Conservation (phyloP, 1,284 basidiomycete species). For the Polyporus tsugae region DNA sequence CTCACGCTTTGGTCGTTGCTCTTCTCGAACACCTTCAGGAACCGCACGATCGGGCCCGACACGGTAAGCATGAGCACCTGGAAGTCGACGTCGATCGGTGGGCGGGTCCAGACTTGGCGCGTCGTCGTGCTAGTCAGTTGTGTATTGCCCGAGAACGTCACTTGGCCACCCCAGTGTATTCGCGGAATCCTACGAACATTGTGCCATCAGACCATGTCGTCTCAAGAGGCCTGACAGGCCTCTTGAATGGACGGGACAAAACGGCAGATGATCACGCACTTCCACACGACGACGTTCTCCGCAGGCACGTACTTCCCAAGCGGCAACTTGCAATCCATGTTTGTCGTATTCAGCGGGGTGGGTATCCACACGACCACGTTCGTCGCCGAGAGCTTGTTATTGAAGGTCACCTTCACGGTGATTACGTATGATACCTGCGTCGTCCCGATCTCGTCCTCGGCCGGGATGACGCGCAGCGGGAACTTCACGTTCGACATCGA, state of each 20-base stretch:
- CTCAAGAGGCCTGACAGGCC: too few relatives aligned
- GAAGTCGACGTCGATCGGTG: conserved; percentile 98
- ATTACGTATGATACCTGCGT: conserved; percentile 92
- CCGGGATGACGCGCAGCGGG: conserved; percentile 90
- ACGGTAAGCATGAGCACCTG: conserved; percentile 99
- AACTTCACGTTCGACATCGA: conserved; percentile 96
- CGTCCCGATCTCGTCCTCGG: conserved; percentile 93
- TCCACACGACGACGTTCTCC: conserved; percentile 98
- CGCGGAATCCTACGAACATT: conserved; percentile 76
- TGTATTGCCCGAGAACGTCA: conserved; percentile 86
- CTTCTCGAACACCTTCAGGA: conserved; percentile 99
- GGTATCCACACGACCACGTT: conserved; percentile 95
- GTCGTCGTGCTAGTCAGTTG: conserved; percentile 87
- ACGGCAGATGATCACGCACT: conserved; percentile 64
- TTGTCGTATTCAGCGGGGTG: conserved; percentile 93
- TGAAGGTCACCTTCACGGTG: conserved; percentile 90
- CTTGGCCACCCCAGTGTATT: conserved; percentile 91
- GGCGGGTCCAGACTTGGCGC: conserved; percentile 95
- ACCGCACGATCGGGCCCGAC: conserved; percentile 94
- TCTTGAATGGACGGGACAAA: not conserved
- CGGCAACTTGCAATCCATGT: conserved; percentile 90
- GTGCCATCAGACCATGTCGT: not conserved
- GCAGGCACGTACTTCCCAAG: conserved; percentile 95
- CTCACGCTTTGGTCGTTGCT: conserved; percentile 91
- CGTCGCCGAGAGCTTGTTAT: conserved; percentile 91